A percentile compares a stretch with the other conserved stretches of the same genome.
These are phyloP conservation scores for Pelargonium cotyledonis DNA, from an alignment of 441 rosid genomes.

Conservation along the genomic window DNA sequence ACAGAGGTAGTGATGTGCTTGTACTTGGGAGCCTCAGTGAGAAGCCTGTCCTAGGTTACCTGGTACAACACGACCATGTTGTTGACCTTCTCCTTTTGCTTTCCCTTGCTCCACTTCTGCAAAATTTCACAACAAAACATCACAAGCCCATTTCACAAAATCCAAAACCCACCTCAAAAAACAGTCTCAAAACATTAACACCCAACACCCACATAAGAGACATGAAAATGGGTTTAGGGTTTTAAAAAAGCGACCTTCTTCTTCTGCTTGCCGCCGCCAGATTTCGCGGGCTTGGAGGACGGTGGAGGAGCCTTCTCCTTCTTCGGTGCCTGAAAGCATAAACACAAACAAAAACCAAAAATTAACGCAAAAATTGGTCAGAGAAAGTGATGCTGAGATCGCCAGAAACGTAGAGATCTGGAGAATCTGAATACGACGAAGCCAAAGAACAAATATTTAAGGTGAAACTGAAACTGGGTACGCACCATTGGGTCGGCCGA, in stretches of 20 bases:
- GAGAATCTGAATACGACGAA: background rate
- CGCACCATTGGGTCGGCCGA: background rate
- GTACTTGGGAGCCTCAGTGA: conserved; percentile 52
- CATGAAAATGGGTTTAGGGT: too few relatives aligned
- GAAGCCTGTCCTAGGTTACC: conserved; percentile 58
- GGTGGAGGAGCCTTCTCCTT: conserved; percentile 3
- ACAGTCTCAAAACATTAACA: too few relatives aligned
- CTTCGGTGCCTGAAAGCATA: background rate
- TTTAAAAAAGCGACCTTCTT: background rate
- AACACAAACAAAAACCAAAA: background rate
- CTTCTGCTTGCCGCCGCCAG: background rate
- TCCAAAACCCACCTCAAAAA: too few relatives aligned
- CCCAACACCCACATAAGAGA: too few relatives aligned
- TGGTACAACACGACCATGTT: conserved; percentile 48
- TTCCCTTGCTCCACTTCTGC: conserved; percentile 83
- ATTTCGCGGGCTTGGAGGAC: conserved; percentile 1
- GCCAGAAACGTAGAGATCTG: background rate
- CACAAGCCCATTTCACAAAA: too few relatives aligned
- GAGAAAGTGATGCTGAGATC: too few relatives aligned
- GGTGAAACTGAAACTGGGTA: background rate
- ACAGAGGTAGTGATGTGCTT: background rate
- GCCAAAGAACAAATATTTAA: background rate
- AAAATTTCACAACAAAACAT: background rate
- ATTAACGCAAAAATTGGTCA: background rate
- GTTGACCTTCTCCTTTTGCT: conserved; percentile 73